These are phyloP conservation scores for Penicillium sp. DNA, from an alignment of 2,329 filamentous ascomycete species.

Conservation along the genomic window DNA sequence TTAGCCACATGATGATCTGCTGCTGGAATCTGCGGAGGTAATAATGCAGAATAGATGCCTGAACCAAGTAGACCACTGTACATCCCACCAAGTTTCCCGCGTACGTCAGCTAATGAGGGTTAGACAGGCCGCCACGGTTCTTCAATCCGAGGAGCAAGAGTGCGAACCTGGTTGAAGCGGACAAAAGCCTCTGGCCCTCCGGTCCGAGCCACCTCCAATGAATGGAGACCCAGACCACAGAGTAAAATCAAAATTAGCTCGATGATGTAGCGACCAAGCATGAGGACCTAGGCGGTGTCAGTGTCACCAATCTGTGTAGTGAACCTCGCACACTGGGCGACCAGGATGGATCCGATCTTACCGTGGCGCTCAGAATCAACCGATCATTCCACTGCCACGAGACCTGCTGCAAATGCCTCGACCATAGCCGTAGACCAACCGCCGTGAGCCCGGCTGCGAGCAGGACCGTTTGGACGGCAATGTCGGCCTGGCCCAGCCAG, in stretches of 20 bases:
- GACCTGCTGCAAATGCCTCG: slow-evolving; percentile 11
- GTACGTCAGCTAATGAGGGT: slow-evolving; percentile 15
- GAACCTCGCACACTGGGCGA: background rate
- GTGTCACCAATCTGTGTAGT: background rate
- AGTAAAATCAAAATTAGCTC: slow-evolving; percentile 18
- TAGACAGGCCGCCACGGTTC: background rate
- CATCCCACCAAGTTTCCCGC: slow-evolving; percentile 19
- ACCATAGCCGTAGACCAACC: slow-evolving; percentile 19
- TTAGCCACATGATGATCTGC: slow-evolving; percentile 5
- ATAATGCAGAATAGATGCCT: slow-evolving; percentile 18
- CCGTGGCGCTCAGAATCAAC: slow-evolving; percentile 15
- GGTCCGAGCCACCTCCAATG: slow-evolving; percentile 9
- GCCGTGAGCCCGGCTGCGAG: slow-evolving; percentile 8
- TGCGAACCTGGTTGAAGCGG: slow-evolving; percentile 16
- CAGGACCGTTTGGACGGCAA: slow-evolving; percentile 19
- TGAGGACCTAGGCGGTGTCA: slow-evolving; percentile 8
- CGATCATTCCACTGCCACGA: slow-evolving; percentile 18
- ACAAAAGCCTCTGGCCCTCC: slow-evolving; percentile 8
- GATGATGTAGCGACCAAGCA: slow-evolving; percentile 18
- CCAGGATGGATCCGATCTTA: background rate
- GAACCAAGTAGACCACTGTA: slow-evolving; percentile 10
- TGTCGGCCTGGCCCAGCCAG: slow-evolving; percentile 19
- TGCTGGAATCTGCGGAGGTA: slow-evolving; percentile 15
- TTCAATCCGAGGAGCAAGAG: background rate
- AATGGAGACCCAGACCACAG: slow-evolving; percentile 20